A percentile compares a stretch with the other conserved stretches of the same genome.
Conservation (phyloP, 2,329 filamentous ascomycete species). For the Cercospora beticola region DNA sequence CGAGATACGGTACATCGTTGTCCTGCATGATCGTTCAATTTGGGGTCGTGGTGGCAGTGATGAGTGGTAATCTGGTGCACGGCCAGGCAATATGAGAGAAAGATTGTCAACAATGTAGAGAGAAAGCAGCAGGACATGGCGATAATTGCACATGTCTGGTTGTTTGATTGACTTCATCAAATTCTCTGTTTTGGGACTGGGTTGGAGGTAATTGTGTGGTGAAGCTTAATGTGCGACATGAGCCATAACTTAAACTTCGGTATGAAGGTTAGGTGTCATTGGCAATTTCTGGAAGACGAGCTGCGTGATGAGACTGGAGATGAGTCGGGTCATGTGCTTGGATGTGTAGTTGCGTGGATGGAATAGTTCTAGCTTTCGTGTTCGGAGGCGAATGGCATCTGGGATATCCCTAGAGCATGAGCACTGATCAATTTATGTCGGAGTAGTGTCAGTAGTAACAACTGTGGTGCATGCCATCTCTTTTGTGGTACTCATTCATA, state of each 20-base stretch:
- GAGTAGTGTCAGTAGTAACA: not conserved
- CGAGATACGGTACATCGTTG: conserved; percentile 2
- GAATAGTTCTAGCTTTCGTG: not conserved
- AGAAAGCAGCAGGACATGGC: not conserved
- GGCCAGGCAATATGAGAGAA: not conserved
- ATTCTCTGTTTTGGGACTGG: conserved; percentile 10
- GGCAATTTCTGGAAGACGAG: not conserved
- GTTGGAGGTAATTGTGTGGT: conserved; percentile 7
- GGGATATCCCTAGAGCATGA: not conserved
- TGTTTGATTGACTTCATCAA: conserved; percentile 9
- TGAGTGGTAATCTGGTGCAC: not conserved
- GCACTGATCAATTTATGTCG: not conserved
- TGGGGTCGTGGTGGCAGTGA: not conserved
- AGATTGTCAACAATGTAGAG: not conserved
- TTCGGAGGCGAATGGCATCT: not conserved
- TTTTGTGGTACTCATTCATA: not conserved
- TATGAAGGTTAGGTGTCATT: not conserved
- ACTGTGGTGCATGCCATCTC: not conserved
- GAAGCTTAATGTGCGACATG: conserved; percentile 10
- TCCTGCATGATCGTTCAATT: not conserved
- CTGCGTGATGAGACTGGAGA: not conserved
- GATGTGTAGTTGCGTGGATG: not conserved
- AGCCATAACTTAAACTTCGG: not conserved
- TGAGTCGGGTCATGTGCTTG: not conserved
- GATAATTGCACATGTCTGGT: not conserved